These are phyloP conservation scores for Xylaria arbuscula DNA, from an alignment of 2,329 filamentous ascomycete species.

Conservation along the genomic window DNA sequence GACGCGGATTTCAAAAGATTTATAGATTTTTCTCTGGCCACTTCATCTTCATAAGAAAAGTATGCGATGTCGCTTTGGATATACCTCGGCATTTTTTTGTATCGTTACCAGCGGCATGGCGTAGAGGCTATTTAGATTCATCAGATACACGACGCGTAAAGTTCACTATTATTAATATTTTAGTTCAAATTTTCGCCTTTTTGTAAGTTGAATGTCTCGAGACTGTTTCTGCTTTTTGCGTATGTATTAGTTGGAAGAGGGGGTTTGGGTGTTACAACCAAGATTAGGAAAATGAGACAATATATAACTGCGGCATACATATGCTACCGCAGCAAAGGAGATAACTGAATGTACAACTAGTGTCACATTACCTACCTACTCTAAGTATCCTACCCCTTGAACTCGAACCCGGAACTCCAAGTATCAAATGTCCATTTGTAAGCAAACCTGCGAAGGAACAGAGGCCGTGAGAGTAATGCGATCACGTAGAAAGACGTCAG, in stretches of 20 bases:
- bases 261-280: background rate
- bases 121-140: slow-evolving; percentile 8
- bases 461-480: background rate
- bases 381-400: background rate
- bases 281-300: too few relatives aligned
- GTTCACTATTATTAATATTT: slow-evolving; percentile 10
- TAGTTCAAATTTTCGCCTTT: background rate
- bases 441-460: background rate
- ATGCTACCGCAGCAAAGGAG: too few relatives aligned
- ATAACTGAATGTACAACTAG: background rate
- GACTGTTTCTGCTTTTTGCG: background rate
- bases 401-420: background rate
- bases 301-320: too few relatives aligned
- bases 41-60: slow-evolving; percentile 9
- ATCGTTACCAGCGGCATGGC: slow-evolving; percentile 25
- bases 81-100: background rate
- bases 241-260: slow-evolving; percentile 2
- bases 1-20: background rate
- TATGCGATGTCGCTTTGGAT: background rate
- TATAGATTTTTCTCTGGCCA: background rate
- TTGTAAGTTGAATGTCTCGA: background rate
- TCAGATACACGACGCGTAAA: slow-evolving; percentile 8
- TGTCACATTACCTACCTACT: background rate
- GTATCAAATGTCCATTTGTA: slow-evolving; percentile 13
- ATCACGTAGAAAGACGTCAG: slow-evolving; percentile 24